Evolutionary conservation across 495 filamentous ascomycete species (phyloP).

Genomic region (Margaritispora aquatica): DNA sequence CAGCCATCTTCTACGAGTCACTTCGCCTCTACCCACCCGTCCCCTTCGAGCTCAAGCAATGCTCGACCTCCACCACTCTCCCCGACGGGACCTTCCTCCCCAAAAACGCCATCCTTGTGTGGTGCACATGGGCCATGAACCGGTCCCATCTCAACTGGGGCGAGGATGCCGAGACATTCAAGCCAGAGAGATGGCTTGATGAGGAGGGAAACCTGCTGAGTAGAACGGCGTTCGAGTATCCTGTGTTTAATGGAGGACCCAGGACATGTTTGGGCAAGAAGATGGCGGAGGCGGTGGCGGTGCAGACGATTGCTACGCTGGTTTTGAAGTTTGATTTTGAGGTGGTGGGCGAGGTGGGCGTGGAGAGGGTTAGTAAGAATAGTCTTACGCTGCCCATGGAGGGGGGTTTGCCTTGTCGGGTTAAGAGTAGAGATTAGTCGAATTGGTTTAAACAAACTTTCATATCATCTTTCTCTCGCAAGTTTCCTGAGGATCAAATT

Average conservation of each 20-base stretch:
- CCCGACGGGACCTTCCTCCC: conserved; percentile 54
- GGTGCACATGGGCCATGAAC: conserved; percentile 57
- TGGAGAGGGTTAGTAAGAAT: conserved; percentile 45
- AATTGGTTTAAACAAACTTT: not conserved
- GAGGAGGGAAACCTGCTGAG: conserved; percentile 32
- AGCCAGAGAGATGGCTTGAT: conserved; percentile 46
- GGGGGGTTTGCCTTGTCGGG: conserved; percentile 41
- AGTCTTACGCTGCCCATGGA: conserved; percentile 57
- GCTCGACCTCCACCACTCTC: conserved; percentile 39
- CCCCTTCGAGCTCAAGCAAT: conserved; percentile 55
- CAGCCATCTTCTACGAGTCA: conserved; percentile 51
- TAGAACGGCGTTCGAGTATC: conserved; percentile 46
- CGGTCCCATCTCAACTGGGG: conserved; percentile 49
- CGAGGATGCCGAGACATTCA: conserved; percentile 43
- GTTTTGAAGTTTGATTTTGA: conserved; percentile 42
- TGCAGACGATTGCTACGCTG: conserved; percentile 44
- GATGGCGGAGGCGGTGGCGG: conserved; percentile 52
- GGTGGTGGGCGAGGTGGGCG: conserved; percentile 32
- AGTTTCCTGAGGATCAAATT: too few species aligned
- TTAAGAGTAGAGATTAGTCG: conserved; percentile 4
- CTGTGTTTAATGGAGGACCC: conserved; percentile 55
- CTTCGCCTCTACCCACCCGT: conserved; percentile 53
- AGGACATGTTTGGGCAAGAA: conserved; percentile 51
- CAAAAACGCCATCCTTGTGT: conserved; percentile 42
- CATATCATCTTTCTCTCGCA: not conserved